Percentiles rank a stretch among this genome's conserved stretches.
These are phyloP conservation scores for Epichloe glyceriae DNA, from an alignment of 2,329 filamentous ascomycete species.

Conservation along the genomic window DNA sequence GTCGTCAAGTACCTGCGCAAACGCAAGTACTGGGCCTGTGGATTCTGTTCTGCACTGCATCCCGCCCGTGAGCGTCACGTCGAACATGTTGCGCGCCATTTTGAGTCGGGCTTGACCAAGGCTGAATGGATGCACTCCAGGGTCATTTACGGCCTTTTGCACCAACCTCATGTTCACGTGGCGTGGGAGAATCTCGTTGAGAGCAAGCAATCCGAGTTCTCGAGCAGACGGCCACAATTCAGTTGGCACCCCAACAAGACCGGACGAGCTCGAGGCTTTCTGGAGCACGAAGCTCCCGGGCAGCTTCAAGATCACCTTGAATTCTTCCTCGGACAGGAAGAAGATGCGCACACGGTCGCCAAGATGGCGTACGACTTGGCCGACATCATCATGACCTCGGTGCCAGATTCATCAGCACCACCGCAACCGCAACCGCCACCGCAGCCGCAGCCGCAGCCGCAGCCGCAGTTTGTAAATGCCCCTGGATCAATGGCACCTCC, in stretches of 20 bases:
- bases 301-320: slow-evolving; percentile 53
- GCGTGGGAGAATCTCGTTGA: slow-evolving; percentile 47
- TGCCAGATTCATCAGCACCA: slow-evolving; percentile 14
- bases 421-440: slow-evolving; percentile 10
- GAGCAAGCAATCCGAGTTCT: slow-evolving; percentile 42
- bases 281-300: slow-evolving; percentile 49
- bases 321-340: slow-evolving; percentile 46
- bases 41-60: slow-evolving; percentile 52
- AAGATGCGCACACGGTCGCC: slow-evolving; percentile 44
- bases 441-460: background rate
- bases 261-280: slow-evolving; percentile 41
- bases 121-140: slow-evolving; percentile 57
- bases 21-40: slow-evolving; percentile 55
- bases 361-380: slow-evolving; percentile 45
- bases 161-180: slow-evolving; percentile 47
- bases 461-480: slow-evolving; percentile 16
- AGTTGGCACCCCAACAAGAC: slow-evolving; percentile 48
- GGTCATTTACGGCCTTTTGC: slow-evolving; percentile 54
- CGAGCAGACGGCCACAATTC: slow-evolving; percentile 42
- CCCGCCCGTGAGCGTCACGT: slow-evolving; percentile 53
- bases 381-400: slow-evolving; percentile 28
- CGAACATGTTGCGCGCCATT: slow-evolving; percentile 55
- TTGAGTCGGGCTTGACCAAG: slow-evolving; percentile 49
- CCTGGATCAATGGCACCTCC: slow-evolving; percentile 12
- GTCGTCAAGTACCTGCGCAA: slow-evolving; percentile 50